Conservation (phyloP, 169 alveolate genomes). For the Eimeria necatrix region DNA sequence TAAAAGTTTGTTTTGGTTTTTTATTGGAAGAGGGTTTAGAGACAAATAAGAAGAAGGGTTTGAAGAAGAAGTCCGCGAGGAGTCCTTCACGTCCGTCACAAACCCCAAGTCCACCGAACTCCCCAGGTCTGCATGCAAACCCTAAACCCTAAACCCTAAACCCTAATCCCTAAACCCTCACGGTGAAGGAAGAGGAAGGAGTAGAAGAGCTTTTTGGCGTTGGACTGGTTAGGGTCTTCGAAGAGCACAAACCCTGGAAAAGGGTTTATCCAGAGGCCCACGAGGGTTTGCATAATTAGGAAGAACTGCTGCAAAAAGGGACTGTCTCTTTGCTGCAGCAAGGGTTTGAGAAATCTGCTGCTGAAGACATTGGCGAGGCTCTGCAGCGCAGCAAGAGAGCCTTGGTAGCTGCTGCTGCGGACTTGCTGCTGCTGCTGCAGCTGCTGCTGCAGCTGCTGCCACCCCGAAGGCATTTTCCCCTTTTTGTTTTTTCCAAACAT, state of each 20-base stretch:
- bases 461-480: conserved; percentile 24
- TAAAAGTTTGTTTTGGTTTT: not conserved
- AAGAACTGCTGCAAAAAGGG: not conserved
- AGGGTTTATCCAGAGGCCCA: conserved; percentile 73
- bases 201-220: conserved; percentile 61
- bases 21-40: not conserved
- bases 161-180: conserved; percentile 21
- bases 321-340: not conserved
- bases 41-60: not conserved
- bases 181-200: conserved; percentile 6
- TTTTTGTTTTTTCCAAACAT: not conserved
- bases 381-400: not conserved
- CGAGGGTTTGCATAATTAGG: conserved; percentile 24
- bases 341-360: not conserved
- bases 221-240: not conserved
- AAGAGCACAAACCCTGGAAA: not conserved
- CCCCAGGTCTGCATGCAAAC: not conserved
- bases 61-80: not conserved
- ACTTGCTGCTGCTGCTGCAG: conserved; percentile 15
- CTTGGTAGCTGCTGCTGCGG: conserved; percentile 39
- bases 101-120: not conserved
- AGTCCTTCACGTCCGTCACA: not conserved
- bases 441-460: conserved; percentile 38
- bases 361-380: conserved; percentile 46
- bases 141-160: not conserved